Conservation (phyloP, 176 grass and related monocot genomes). For the Typha latifolia region DNA sequence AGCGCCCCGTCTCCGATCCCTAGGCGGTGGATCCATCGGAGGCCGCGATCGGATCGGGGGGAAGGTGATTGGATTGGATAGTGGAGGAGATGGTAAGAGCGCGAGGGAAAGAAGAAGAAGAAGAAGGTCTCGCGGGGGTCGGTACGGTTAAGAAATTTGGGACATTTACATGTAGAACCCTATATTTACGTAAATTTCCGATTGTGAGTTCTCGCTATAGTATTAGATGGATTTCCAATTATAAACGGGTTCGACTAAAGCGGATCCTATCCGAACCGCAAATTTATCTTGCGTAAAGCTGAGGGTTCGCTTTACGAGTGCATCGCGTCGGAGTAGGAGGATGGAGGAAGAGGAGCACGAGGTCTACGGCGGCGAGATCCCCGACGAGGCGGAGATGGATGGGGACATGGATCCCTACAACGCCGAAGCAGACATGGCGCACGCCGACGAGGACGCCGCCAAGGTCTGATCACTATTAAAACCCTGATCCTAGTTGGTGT, state of each 20-base stretch:
- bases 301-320: no score
- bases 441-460: constrained; percentile 28
- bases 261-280: no score
- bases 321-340: neutral
- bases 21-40: neutral
- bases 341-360: constrained; percentile 85
- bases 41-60: neutral
- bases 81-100: neutral
- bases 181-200: no score
- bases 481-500: constrained; percentile 22
- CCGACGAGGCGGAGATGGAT: constrained; percentile 37
- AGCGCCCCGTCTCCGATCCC: constrained; percentile 49
- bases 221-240: no score
- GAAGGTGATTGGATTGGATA: neutral
- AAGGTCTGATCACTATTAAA: constrained; percentile 31
- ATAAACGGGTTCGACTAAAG: no score
- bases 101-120: no score
- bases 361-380: constrained; percentile 68
- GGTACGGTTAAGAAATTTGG: no score
- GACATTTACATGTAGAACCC: no score
- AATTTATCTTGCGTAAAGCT: no score
- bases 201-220: no score
- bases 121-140: no score
- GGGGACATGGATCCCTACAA: constrained; percentile 35
- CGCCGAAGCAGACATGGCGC: constrained; percentile 50